phyloP scores from a whole-genome alignment of 495 filamentous ascomycete genomes.

The Podospora appendiculata region DNA sequence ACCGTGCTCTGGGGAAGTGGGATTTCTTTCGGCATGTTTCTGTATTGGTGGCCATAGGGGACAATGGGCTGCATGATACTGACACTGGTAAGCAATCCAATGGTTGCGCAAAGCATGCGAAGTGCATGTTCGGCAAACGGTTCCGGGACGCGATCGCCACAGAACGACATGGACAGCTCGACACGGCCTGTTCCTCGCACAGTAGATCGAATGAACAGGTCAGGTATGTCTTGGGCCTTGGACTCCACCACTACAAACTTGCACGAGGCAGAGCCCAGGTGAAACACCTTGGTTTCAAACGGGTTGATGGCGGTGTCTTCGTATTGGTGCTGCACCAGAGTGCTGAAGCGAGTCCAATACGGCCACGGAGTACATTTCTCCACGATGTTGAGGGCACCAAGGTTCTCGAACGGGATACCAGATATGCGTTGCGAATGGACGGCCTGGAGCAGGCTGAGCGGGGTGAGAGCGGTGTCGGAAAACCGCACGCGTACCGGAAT shows the following conservation, averaged over 20 bases:
- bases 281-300: slow-evolving; percentile 26
- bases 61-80: slow-evolving; percentile 33
- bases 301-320: slow-evolving; percentile 26
- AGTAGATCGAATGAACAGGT: slow-evolving; percentile 33
- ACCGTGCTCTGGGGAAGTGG: slow-evolving; percentile 21
- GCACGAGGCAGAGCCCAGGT: slow-evolving; percentile 31
- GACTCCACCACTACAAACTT: slow-evolving; percentile 31
- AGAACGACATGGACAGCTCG: slow-evolving; percentile 35
- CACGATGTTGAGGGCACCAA: slow-evolving; percentile 34
- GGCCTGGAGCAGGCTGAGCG: slow-evolving; percentile 31
- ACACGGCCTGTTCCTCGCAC: slow-evolving; percentile 20
- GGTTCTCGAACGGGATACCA: slow-evolving; percentile 33
- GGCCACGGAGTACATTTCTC: slow-evolving; percentile 42
- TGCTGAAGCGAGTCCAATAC: slow-evolving; percentile 42
- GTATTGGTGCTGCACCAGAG: slow-evolving; percentile 33
- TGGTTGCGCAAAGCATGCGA: slow-evolving; percentile 32
- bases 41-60: slow-evolving; percentile 28
- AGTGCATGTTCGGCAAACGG: slow-evolving; percentile 34
- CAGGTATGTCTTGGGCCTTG: slow-evolving; percentile 28
- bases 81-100: slow-evolving; percentile 31
- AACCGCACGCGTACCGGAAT: slow-evolving; percentile 37
- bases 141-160: slow-evolving; percentile 27
- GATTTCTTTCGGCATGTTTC: slow-evolving; percentile 24
- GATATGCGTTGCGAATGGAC: slow-evolving; percentile 34
- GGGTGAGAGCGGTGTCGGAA: slow-evolving; percentile 30